Percentiles rank a stretch among this genome's conserved stretches.
Evolutionary conservation across 106 monocot genomes (phyloP).

Genomic region (Phalaenopsis equestris): DNA sequence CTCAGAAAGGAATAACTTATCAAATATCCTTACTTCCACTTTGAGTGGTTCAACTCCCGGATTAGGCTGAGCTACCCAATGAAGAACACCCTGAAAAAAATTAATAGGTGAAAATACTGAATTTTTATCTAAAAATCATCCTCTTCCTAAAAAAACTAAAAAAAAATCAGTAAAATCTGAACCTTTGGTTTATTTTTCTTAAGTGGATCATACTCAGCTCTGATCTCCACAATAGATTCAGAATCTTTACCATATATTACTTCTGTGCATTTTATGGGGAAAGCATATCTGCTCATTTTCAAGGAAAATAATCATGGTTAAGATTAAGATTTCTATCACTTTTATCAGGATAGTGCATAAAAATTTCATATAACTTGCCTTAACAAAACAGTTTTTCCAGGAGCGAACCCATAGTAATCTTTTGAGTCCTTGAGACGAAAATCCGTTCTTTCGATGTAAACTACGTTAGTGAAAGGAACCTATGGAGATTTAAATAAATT

Average conservation of each 20-base stretch:
- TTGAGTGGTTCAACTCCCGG: constrained; percentile 89
- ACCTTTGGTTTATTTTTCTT: constrained; percentile 94
- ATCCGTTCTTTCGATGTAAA: constrained; percentile 85
- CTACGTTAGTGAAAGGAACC: constrained; percentile 86
- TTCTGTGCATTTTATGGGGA: constrained; percentile 87
- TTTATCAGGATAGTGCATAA: background rate
- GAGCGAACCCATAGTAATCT: constrained; percentile 94
- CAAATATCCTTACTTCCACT: constrained; percentile 87
- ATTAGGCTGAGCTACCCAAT: constrained; percentile 90
- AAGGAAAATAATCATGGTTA: background rate
- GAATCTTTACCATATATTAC: constrained; percentile 64
- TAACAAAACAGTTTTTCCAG: constrained; percentile 87
- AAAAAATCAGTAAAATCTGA: background rate
- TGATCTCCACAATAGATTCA: constrained; percentile 54
- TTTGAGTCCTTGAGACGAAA: constrained; percentile 92
- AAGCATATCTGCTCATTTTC: constrained; percentile 63
- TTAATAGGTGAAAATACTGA: background rate
- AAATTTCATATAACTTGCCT: constrained; percentile 32
- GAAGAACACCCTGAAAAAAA: constrained; percentile 83
- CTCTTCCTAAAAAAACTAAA: background rate
- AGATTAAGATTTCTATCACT: background rate
- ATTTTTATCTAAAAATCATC: background rate
- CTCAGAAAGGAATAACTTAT: constrained; percentile 87
- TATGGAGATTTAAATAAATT: constrained; percentile 11
- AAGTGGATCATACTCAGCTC: constrained; percentile 76